phyloP scores from a whole-genome alignment of 2,329 filamentous ascomycete genomes.

The Colletotrichum higginsianum region DNA sequence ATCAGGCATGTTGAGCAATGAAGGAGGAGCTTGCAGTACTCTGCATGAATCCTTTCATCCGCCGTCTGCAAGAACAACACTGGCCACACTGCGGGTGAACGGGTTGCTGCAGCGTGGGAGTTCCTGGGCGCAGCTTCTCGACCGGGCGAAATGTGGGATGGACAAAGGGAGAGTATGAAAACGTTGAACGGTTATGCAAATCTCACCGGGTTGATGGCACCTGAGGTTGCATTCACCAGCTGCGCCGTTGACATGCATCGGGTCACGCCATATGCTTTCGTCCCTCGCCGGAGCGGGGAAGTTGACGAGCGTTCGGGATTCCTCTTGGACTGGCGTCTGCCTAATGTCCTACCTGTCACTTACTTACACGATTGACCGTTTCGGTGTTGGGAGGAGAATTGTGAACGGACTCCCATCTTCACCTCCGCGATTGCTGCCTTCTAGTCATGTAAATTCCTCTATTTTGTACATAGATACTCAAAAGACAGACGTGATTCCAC shows the following conservation, averaged over 20 bases:
- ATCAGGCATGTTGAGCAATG: background rate
- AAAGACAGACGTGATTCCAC: too few species aligned
- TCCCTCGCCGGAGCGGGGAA: slow-evolving; percentile 9
- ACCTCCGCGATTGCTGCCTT: background rate
- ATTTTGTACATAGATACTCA: background rate
- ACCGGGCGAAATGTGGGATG: background rate
- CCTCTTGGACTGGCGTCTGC: background rate
- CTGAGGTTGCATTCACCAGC: background rate
- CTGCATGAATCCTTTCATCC: background rate
- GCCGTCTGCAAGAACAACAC: background rate
- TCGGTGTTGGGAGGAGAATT: background rate
- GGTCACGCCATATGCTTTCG: slow-evolving; percentile 8
- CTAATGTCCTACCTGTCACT: background rate
- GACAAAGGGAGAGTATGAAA: too few species aligned
- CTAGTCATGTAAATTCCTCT: background rate
- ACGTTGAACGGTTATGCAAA: too few species aligned
- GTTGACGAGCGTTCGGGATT: background rate
- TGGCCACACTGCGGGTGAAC: background rate
- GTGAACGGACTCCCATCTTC: background rate
- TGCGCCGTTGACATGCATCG: slow-evolving; percentile 8
- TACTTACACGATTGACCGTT: too few species aligned
- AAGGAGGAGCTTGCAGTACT: background rate
- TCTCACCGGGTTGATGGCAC: background rate
- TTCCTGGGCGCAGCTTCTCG: background rate
- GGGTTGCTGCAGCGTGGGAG: background rate